Percentiles rank a stretch among this genome's conserved stretches.
Evolutionary conservation across 164 flowering plant genomes (phyloP).

Genomic region (Umbellularia californica): DNA sequence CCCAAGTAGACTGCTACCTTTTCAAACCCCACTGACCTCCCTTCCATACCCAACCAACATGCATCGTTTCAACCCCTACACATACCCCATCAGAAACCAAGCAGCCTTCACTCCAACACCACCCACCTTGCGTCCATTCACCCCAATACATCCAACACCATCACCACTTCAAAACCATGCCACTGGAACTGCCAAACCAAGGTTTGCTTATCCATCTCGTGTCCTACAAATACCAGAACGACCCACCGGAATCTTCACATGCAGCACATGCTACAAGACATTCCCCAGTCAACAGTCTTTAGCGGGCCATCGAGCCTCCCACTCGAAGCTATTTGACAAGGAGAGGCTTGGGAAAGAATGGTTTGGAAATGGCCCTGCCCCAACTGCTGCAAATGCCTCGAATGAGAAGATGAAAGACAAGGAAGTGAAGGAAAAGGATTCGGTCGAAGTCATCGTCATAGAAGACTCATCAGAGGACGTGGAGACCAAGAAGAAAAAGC

Average conservation of each 20-base stretch:
- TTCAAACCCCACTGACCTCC: not conserved
- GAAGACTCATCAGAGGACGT: not conserved
- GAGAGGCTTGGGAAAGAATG: not conserved
- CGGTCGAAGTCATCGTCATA: not conserved
- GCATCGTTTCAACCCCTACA: not conserved
- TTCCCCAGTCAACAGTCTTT: constrained; percentile 1
- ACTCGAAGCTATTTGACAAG: not conserved
- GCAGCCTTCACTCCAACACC: not conserved
- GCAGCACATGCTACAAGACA: not conserved
- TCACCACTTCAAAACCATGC: not conserved
- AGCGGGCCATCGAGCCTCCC: not conserved
- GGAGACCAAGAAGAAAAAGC: not conserved
- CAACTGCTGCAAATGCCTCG: not conserved
- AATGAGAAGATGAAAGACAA: not conserved
- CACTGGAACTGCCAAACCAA: not conserved
- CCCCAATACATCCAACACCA: not conserved
- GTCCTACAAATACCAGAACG: not conserved
- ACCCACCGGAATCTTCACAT: not conserved
- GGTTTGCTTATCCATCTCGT: not conserved
- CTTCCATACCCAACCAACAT: not conserved
- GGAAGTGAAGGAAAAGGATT: not conserved
- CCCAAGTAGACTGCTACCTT: not conserved
- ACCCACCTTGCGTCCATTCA: not conserved
- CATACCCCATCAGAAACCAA: not conserved
- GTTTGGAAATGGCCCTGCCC: not conserved